Evolutionary conservation across 257 asterid species (phyloP), one percentile per base, ranked within the genome.

Genomic region (Solanum gracilifrons): DNA sequence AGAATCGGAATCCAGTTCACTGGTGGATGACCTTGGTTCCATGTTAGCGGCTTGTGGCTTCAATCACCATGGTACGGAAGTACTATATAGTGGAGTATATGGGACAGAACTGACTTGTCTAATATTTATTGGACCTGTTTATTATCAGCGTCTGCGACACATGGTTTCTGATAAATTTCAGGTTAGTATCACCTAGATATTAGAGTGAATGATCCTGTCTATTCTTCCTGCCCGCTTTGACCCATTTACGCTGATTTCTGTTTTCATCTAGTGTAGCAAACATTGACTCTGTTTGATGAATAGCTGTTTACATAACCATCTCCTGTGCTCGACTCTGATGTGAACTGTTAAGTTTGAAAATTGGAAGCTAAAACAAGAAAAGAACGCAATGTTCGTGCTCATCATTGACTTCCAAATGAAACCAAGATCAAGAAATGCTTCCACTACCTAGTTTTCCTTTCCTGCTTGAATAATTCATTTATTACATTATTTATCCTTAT

Each of bases 101-200:
- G 99, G 99, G 43, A 92, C 96, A 58, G 99, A 97, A 90, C 85
- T 97, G 90, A 94, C 94, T 7, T 97, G 99, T 85, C 98, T 94
- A 89, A 95, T 97, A 89, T 97, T 96, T 89, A 94, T 97, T 11
- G 99, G 99, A 74, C 99, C 99, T 83, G 99, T 97, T 33, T 97
- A 97, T 90, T 97, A 97, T 90, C 99, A 97, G 88, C 97, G 99
- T 76, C 96, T 97, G 33, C 93, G 99, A 39, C 99, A 97, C 92
- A 97, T 97, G 99, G 99, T 97, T 83, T 96, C 98, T 15, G 99
- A 97, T 89, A 97, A 97, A 90, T 97, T 89, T 89, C 99, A 97
- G 98, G 99, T 97, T 85, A 20, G 83, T 39, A 33, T 31, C 58
- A n/a, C 62, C 39, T 76, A 79, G 86, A 18, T 75, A 55, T 84